Base-by-base conservation (phyloP, 352 stramenopile species). In the Thalassiosira livingstoniorum region DNA sequence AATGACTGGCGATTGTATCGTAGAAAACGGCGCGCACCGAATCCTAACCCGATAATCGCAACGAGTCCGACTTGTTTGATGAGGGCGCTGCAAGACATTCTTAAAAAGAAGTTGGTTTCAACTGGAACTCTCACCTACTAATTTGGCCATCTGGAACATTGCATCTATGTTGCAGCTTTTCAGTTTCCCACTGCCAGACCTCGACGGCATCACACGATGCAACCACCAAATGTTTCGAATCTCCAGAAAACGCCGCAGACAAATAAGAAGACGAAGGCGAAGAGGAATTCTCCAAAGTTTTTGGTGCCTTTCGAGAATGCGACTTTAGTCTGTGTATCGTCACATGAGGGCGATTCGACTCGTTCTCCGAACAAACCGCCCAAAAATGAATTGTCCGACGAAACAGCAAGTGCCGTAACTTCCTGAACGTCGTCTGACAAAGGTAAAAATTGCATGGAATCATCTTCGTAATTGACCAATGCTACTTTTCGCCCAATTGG, bases 171-270 rank as follows among this genome's bases (percentile, higher is more conserved):
- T 25, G 47, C 47, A 58, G 27, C 47, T 58, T 58, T 58, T 58
- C 47, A 25, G 21, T 11, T 58, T 58, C 47, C 47, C 47, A 58
- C 47, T 27, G 11, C 47, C 47, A 58, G 27, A 58, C 47, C 27
- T 58, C 47, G 21, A 58, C 10, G n/a, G 47, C 21, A 58, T 58
- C n/a, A 58, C 27, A 4, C 11, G 11, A 58, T 58, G 47, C 21
- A 25, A 58, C 11, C 21, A 58, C n/a, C n/a, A 58, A 58, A 5
- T 58, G 47, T 58, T 58, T 27, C 11, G 47, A 58, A 58, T 58
- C 47, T 7, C 47, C 47, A 58, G 47, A 58, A n/a, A 58, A 58
- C 11, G 47, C 47, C 4, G 21, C 47, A 58, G 11, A 58, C 21
- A n/a, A 29, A 27, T 58, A 58, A 5, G 42, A 18, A 51, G 47